phyloP scores from a whole-genome alignment of 768 basidiomycete genomes.

The Cyclocybe cylindracea region DNA sequence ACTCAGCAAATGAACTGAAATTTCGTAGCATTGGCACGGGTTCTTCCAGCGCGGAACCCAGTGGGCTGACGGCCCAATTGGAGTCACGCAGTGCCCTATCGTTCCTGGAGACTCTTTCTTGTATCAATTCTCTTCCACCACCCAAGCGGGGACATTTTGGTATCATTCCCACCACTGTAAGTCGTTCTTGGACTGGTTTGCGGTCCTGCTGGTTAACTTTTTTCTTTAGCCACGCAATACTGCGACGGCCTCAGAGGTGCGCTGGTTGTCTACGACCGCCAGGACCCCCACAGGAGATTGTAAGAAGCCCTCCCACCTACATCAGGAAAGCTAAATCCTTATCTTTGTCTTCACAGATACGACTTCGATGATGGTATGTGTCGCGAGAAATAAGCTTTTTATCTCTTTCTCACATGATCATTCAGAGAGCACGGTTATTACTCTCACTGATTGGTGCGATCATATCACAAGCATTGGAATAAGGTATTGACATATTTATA shows the following conservation, averaged over 20 bases:
- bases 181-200: background rate
- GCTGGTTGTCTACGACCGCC: constrained; percentile 8
- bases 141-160: constrained; percentile 51
- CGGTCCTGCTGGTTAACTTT: too few relatives aligned
- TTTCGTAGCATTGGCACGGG: constrained; percentile 46
- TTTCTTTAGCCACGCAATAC: constrained; percentile 30
- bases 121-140: constrained; percentile 18
- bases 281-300: constrained; percentile 39
- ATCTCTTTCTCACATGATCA: constrained; percentile 20
- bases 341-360: constrained; percentile 15
- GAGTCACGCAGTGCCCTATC: constrained; percentile 45
- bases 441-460: constrained; percentile 9
- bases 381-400: constrained; percentile 38
- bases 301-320: constrained; percentile 29
- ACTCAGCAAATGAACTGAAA: background rate
- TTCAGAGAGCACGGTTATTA: constrained; percentile 11
- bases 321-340: constrained; percentile 32
- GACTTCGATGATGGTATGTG: constrained; percentile 48
- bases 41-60: constrained; percentile 34
- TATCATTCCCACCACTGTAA: constrained; percentile 39
- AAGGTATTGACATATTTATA: constrained; percentile 1
- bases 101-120: constrained; percentile 35
- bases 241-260: constrained; percentile 11
- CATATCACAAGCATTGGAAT: background rate
- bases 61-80: constrained; percentile 40